Evolutionary conservation across 305 asterid species (phyloP).

Genomic region (Coffea humblotiana): DNA sequence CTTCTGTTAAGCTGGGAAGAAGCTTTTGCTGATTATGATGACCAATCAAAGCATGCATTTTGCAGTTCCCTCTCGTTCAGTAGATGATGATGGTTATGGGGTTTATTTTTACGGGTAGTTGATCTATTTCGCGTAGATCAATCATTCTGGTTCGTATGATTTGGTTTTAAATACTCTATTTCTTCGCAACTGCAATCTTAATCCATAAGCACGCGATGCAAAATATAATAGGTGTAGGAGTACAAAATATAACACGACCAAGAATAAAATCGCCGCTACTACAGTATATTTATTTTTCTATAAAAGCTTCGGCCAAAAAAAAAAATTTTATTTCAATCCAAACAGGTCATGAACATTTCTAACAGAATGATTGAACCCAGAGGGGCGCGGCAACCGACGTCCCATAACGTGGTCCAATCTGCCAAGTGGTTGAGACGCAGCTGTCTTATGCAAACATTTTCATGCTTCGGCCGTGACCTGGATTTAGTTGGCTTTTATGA

Average conservation of each 20-base stretch:
- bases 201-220: too few relatives aligned
- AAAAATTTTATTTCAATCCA: too few relatives aligned
- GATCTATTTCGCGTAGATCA: conserved; percentile 19
- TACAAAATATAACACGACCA: too few relatives aligned
- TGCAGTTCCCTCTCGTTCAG: background rate
- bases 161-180: background rate
- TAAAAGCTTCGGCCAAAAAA: too few relatives aligned
- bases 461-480: conserved; percentile 20
- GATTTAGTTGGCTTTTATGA: background rate
- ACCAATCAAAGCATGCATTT: background rate
- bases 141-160: conserved; percentile 1
- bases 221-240: too few relatives aligned
- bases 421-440: conserved; percentile 41
- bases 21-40: background rate
- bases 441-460: conserved; percentile 29
- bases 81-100: conserved; percentile 19
- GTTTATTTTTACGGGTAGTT: conserved; percentile 4
- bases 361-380: conserved; percentile 14
- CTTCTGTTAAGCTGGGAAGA: conserved; percentile 8
- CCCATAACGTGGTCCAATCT: conserved; percentile 28
- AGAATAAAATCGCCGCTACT: too few relatives aligned
- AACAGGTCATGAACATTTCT: too few relatives aligned
- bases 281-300: too few relatives aligned
- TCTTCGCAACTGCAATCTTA: too few relatives aligned
- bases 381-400: conserved; percentile 28